Conservation (phyloP, 495 filamentous ascomycete species). For the Lepidopterella palustris region DNA sequence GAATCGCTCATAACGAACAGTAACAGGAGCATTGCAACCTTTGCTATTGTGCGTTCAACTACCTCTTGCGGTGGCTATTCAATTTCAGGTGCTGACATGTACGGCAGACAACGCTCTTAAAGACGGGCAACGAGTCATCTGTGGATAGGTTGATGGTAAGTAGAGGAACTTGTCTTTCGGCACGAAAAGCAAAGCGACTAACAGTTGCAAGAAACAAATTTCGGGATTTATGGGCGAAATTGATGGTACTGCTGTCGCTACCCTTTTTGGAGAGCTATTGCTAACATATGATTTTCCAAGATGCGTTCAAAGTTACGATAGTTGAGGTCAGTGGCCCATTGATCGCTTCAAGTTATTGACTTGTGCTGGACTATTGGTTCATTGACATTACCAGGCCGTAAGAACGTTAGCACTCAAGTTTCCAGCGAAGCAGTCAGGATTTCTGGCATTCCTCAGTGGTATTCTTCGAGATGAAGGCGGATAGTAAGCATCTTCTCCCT, state of each 20-base stretch:
- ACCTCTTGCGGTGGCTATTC: no score
- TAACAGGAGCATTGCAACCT: constrained; percentile 96
- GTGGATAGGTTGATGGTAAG: constrained; percentile 98
- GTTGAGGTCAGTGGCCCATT: constrained; percentile 55
- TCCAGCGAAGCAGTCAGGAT: constrained; percentile 93
- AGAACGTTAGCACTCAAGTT: constrained; percentile 96
- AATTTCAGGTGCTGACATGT: no score
- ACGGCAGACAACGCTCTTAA: constrained; percentile 94
- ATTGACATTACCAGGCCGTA: constrained; percentile 51
- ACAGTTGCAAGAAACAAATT: constrained; percentile 58
- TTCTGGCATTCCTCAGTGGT: constrained; percentile 92
- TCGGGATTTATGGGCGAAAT: constrained; percentile 33
- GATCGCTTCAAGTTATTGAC: no score
- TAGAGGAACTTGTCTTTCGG: no score
- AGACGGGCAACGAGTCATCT: constrained; percentile 94
- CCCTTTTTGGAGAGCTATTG: background rate
- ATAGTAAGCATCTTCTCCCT: no score
- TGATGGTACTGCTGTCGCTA: background rate
- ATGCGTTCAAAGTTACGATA: constrained; percentile 99
- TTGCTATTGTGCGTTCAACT: no score
- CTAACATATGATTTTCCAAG: constrained; percentile 24
- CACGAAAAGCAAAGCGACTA: background rate
- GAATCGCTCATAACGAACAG: constrained; percentile 91
- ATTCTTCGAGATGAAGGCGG: constrained; percentile 94
- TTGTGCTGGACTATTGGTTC: background rate